Evolutionary conservation across 805 yeast species (phyloP), one percentile per base, ranked within the genome.

Genomic region (Metschnikowia corniflorae): DNA sequence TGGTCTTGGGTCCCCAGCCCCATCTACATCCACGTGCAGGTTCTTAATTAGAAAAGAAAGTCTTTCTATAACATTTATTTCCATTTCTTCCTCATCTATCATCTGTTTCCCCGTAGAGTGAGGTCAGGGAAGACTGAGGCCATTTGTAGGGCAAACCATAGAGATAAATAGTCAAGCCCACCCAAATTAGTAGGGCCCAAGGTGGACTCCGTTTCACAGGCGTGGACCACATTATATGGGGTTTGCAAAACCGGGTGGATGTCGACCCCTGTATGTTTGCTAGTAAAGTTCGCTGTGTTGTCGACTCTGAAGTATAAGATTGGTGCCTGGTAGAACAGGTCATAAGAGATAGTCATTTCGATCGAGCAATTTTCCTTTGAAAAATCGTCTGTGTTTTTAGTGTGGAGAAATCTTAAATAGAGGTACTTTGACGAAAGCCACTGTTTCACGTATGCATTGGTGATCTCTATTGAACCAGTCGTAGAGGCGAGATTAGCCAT

Each of bases 301-400:
- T 42, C 45, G 4, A 45, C 27, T 19, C 58, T 47, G 40, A 57
- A 61, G 31, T 55, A 47, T 15, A 59, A 38, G 5, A 63, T 54
- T 0, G 71, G 71, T 2, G 53, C 60, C 16, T 25, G 31, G 40
- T 60, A 65, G 31, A 60, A 51, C 7, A 38, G 44, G 43, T 62
- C 62, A 37, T 42, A 66, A 3, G 55, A 46, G 2, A 64, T 36
- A 1, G 63, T 57, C 26, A 63, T 48, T 9, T 55, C 55, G 8
- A 59, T 22, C n/a, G 24, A n/a, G n/a, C n/a, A n/a, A n/a, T n/a
- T n/a, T n/a, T n/a, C n/a, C n/a, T n/a, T n/a, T n/a, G n/a, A n/a
- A n/a, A n/a, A n/a, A n/a, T n/a, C n/a, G n/a, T n/a, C n/a, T n/a
- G n/a, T n/a, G n/a, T n/a, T n/a, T n/a, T n/a, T n/a, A n/a, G n/a